Evolutionary conservation across 2,329 filamentous ascomycete genomes (phyloP), one percentile per base, ranked within the genome.

Genomic region (Ophiostoma sp.): DNA sequence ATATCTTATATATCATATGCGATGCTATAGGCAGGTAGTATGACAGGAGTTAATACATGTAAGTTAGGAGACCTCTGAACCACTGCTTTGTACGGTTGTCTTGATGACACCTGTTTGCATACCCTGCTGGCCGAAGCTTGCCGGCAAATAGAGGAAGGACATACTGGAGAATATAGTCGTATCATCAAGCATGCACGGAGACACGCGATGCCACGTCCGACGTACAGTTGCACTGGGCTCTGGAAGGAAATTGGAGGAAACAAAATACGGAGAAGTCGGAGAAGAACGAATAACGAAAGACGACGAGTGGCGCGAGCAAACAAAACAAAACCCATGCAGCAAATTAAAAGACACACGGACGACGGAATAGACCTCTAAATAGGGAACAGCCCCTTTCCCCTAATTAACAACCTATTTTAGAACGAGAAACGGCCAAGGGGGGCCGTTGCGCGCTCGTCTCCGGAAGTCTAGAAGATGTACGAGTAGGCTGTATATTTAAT

Each of bases 271-370:
- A 55, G n/a, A 27, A 55, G n/a, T 55, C 49, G 49, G 49, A 55
- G 49, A 55, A 45, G 47, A 55, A n/a, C 47, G 14, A 52, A 7
- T 8, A 52, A 55, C 27, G 47, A 27, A 16, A 52, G 12, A 36
- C 49, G n/a, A 12, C n/a, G n/a, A 18, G 27, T 14, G 27, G 27
- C 45, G 18, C 27, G 11, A 36, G 14, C 5, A 60, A 12, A 38
- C 52, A 38, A 60, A 8, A 12, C 11, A 58, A 58, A 36, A 4
- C 14, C 27, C 49, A 11, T 55, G 49, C 18, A 11, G 55, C 55
- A 60, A 60, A 60, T 60, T 60, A 60, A 16, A 60, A 60, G 27
- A 55, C 55, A 60, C 55, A 60, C 55, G 55, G 55, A 60, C 55
- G 7, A 60, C 55, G 55, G 55, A 60, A 60, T 60, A 60, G 55